Base-by-base conservation (phyloP, 176 grass and related monocot species). In the Musa schizocarpa region DNA sequence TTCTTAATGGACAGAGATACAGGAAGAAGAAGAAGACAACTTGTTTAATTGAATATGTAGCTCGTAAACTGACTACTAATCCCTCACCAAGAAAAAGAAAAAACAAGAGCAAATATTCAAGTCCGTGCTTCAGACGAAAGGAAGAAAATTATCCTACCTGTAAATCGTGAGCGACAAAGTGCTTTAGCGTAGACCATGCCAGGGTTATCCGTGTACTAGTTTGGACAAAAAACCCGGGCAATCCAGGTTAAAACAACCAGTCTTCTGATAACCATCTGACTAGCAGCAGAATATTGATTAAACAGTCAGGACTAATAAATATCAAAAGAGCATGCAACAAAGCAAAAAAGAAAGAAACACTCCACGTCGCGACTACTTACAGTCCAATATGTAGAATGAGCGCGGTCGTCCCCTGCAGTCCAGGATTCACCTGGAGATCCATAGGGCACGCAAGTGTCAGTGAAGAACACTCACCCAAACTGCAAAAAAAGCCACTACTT, bases 251-350 rank as follows among this genome's bases (percentile, higher is more conserved):
- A 26, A 9, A n/a, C n/a, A n/a, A n/a, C n/a, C n/a, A n/a, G n/a
- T n/a, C n/a, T n/a, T n/a, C n/a, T n/a, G n/a, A n/a, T 19, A n/a
- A 3, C 66, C 66, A 69, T 69, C 66, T 17, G 66, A 69, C 26
- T 43, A 68, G 13, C 21, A 65, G 9, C 2, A 10, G 24, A 64
- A 23, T 11, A 13, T 24, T 24, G 2, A 11, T 12, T 65, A 11
- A 65, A 65, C 9, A 24, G 23, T 65, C 11, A 65, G 24, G 24
- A 2, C 10, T 65, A 11, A 19, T 23, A 65, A 23, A 65, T 23
- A 10, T 22, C 20, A 24, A 65, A 34, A 34, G 29, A 3, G 2
- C 0, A 4, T 4, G 2, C 2, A 26, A 26, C 25, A 26, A 26
- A 26, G 25, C 25, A n/a, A n/a, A 34, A 34, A 34, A 34, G 29